These are phyloP conservation scores for Hirschioporus abietinus DNA, from an alignment of 768 basidiomycete species.

Conservation along the genomic window DNA sequence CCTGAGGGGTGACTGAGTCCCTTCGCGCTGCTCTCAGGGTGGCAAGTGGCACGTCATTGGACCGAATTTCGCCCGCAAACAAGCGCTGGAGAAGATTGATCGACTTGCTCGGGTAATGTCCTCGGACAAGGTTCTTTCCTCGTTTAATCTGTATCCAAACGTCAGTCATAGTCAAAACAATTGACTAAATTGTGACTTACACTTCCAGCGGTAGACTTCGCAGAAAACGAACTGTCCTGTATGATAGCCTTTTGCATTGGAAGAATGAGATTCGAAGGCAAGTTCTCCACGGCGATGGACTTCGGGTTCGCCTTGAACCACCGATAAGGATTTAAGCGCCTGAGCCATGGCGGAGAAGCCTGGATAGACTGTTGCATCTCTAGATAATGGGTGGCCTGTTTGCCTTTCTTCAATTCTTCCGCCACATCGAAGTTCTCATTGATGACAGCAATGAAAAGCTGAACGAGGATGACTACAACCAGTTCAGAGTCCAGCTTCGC, in stretches of 20 bases:
- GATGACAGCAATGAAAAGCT: slow-evolving; percentile 97
- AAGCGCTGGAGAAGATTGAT: slow-evolving; percentile 57
- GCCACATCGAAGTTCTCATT: slow-evolving; percentile 93
- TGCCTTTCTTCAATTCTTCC: slow-evolving; percentile 80
- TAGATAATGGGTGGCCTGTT: slow-evolving; percentile 72
- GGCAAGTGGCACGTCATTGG: slow-evolving; percentile 54
- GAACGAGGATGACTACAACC: slow-evolving; percentile 73
- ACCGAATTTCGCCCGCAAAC: slow-evolving; percentile 50
- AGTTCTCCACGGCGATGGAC: slow-evolving; percentile 60
- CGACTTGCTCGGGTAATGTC: slow-evolving; percentile 53
- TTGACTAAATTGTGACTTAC: not conserved
- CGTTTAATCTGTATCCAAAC: not conserved
- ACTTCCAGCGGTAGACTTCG: slow-evolving; percentile 26
- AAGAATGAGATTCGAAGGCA: slow-evolving; percentile 71
- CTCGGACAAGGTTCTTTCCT: slow-evolving; percentile 9
- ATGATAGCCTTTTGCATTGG: slow-evolving; percentile 76
- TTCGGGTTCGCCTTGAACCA: slow-evolving; percentile 72
- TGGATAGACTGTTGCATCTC: slow-evolving; percentile 49
- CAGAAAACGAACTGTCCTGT: slow-evolving; percentile 45
- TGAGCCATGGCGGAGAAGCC: slow-evolving; percentile 55
- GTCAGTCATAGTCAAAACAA: not conserved
- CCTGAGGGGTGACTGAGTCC: slow-evolving; percentile 24
- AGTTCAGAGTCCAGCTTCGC: slow-evolving; percentile 5
- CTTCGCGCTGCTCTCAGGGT: slow-evolving; percentile 39
- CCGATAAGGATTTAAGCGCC: slow-evolving; percentile 81